Evolutionary conservation across 2,329 filamentous ascomycete genomes (phyloP), one percentile per base, ranked within the genome.

Genomic region (Helminthosporium solani): DNA sequence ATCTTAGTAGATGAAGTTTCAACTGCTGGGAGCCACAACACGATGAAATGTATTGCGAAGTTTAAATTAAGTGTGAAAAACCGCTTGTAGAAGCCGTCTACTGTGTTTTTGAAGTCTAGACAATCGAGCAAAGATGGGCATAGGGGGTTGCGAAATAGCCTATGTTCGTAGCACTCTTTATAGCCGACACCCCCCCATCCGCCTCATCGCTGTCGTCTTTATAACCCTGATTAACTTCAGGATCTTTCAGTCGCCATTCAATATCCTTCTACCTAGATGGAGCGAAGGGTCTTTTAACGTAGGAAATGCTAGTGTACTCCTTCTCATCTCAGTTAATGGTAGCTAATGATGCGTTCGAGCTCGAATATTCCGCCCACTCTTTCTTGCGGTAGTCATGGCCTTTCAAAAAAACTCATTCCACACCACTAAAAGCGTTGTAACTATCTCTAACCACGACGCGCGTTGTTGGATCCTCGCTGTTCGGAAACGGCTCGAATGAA

Each of bases 361-460:
- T 23, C 43, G 34, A 68, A 66, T 3, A 58, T 57, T 34, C 62
- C 47, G 23, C 67, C 62, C 1, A 73, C 57, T 18, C 57, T 48
- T 19, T 61, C 53, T 47, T 67, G 61, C 3, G 64, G 54, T 1
- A 75, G 59, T 7, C 70, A 44, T 73, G 69, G 33, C 72, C 72
- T 47, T 66, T 64, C 21, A 75, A 54, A 41, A 73, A 73, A n/a
- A 73, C 70, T 57, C 73, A 75, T 2, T 72, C 72, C 7, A 72
- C 63, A 6, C 58, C 66, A 33, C 64, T 64, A 31, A 71, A 72
- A 2, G 70, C 71, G 12, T 64, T 43, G 46, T 73, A 70, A 12
- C 74, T 60, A 30, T 70, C 44, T 34, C 53, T 61, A 2, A 60
- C 57, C 18, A 64, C 60, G 3, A 43, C 52, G 9, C 46, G 50